Evolutionary conservation across 768 basidiomycete genomes (phyloP).

Genomic region (Panaeolus papilionaceus): DNA sequence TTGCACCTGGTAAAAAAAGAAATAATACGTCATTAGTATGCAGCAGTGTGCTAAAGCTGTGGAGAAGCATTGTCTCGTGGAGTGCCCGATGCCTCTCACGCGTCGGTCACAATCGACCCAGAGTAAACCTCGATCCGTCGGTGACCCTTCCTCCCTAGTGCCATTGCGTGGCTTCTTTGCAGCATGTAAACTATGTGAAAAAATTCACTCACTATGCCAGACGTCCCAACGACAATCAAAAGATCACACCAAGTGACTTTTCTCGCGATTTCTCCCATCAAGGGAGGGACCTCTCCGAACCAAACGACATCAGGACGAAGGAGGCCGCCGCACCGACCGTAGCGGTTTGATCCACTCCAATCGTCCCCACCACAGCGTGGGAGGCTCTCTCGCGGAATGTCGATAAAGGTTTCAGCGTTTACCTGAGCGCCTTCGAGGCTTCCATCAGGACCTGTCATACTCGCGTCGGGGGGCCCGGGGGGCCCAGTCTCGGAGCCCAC

Average conservation of each 20-base stretch:
- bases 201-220: slow-evolving; percentile 39
- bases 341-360: slow-evolving; percentile 35
- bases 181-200: not conserved
- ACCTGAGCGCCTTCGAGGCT: slow-evolving; percentile 9
- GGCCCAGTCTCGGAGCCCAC: not conserved
- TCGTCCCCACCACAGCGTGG: slow-evolving; percentile 34
- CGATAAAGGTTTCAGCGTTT: slow-evolving; percentile 7
- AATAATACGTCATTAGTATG: not conserved
- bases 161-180: not conserved
- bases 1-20: slow-evolving; percentile 34
- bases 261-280: slow-evolving; percentile 40
- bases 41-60: not conserved
- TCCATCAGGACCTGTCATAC: slow-evolving; percentile 2
- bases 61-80: not conserved
- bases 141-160: not conserved
- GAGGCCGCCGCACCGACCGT: slow-evolving; percentile 40
- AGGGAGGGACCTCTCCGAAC: slow-evolving; percentile 47
- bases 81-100: not conserved
- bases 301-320: slow-evolving; percentile 50
- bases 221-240: slow-evolving; percentile 51
- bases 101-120: not conserved
- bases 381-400: slow-evolving; percentile 35
- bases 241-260: slow-evolving; percentile 43
- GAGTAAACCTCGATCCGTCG: slow-evolving; percentile 1
- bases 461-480: not conserved